These are phyloP conservation scores for Annulohypoxylon moriforme DNA, from an alignment of 495 filamentous ascomycete species.

Conservation along the genomic window DNA sequence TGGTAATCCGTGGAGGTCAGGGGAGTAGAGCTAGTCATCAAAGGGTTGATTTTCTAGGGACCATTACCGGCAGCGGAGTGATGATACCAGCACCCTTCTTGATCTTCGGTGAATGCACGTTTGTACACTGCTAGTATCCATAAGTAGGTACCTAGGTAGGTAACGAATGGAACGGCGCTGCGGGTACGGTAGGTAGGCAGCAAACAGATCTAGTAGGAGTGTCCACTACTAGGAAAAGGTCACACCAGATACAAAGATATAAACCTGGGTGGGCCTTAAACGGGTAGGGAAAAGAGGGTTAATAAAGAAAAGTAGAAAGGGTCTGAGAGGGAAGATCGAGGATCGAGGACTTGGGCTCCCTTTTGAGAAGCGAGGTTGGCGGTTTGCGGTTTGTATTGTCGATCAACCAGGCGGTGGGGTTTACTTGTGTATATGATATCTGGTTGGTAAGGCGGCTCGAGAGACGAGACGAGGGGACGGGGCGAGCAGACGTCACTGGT, in stretches of 20 bases:
- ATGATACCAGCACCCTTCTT: conserved; percentile 28
- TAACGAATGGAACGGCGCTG: conserved; percentile 21
- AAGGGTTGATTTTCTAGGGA: conserved; percentile 3
- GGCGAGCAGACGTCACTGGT: conserved; percentile 34
- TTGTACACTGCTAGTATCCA: neutral
- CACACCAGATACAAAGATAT: neutral
- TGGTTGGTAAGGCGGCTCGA: conserved; percentile 12
- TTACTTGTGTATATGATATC: conserved; percentile 2
- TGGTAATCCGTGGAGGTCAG: neutral
- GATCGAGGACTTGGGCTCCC: conserved; percentile 19
- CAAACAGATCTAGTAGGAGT: too few relatives aligned
- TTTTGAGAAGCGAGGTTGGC: conserved; percentile 41
- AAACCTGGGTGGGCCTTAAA: neutral
- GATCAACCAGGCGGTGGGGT: conserved; percentile 39
- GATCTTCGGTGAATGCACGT: conserved; percentile 35
- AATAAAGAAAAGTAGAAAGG: conserved; percentile 8
- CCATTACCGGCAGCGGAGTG: conserved; percentile 16
- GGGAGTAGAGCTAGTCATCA: neutral
- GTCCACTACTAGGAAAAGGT: neutral
- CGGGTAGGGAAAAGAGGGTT: conserved; percentile 5
- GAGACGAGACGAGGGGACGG: conserved; percentile 12
- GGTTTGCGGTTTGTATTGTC: conserved; percentile 27
- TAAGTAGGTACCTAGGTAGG: neutral
- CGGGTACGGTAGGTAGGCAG: neutral
- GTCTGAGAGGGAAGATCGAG: conserved; percentile 20